Conservation (phyloP, 1,284 basidiomycete species). For the Heterobasidion irregulare region DNA sequence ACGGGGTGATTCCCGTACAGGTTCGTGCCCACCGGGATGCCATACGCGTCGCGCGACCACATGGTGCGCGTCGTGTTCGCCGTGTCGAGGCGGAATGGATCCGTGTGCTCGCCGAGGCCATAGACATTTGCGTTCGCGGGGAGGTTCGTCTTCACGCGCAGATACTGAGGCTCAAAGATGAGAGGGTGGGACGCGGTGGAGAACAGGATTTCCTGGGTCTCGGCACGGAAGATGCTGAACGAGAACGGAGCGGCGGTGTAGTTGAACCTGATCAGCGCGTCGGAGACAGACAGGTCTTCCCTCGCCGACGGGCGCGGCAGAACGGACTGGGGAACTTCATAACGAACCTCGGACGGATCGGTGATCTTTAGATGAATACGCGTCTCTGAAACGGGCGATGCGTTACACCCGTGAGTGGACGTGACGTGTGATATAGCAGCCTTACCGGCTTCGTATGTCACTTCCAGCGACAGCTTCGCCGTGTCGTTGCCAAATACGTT, state of each 20-base stretch:
- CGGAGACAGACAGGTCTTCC: slow-evolving; percentile 18
- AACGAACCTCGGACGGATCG: slow-evolving; percentile 47
- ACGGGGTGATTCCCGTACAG: slow-evolving; percentile 66
- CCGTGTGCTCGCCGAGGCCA: slow-evolving; percentile 71
- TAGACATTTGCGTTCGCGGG: slow-evolving; percentile 63
- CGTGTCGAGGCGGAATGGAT: slow-evolving; percentile 54
- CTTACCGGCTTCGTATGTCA: slow-evolving; percentile 52
- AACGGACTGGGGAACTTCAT: slow-evolving; percentile 62
- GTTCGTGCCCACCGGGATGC: slow-evolving; percentile 44
- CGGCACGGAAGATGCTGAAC: slow-evolving; percentile 56
- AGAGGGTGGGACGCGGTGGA: slow-evolving; percentile 55
- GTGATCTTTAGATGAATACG: slow-evolving; percentile 72
- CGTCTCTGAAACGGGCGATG: slow-evolving; percentile 27
- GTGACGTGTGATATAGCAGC: slow-evolving; percentile 2
- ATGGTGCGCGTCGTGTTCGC: slow-evolving; percentile 57
- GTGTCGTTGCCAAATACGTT: slow-evolving; percentile 60
- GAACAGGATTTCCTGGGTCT: slow-evolving; percentile 57
- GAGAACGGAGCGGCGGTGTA: slow-evolving; percentile 62
- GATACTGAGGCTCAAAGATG: slow-evolving; percentile 74
- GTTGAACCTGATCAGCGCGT: slow-evolving; percentile 51
- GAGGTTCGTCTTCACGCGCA: slow-evolving; percentile 55
- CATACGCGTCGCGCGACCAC: slow-evolving; percentile 61
- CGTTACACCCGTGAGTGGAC: neutral
- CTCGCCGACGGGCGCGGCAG: slow-evolving; percentile 45
- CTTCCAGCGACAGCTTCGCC: slow-evolving; percentile 37